These are phyloP conservation scores for Pisolithus thermaeus DNA, from an alignment of 1,284 basidiomycete genomes.

Conservation along the genomic window DNA sequence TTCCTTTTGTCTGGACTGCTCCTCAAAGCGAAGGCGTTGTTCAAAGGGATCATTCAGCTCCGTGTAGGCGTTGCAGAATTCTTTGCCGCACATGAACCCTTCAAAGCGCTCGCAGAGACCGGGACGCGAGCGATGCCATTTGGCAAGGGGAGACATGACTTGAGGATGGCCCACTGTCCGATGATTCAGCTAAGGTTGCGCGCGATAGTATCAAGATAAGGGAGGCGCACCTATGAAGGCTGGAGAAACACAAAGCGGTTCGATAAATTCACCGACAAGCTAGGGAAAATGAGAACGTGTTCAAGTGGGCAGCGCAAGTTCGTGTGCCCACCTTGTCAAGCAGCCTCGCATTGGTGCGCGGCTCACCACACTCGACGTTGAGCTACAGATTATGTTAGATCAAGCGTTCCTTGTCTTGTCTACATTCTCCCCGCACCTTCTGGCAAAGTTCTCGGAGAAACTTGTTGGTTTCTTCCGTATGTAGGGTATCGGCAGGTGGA, in stretches of 20 bases:
- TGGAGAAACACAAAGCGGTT: slow-evolving; percentile 94
- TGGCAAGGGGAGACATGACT: slow-evolving; percentile 98
- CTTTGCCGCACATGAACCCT: slow-evolving; percentile 97
- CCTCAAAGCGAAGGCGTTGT: slow-evolving; percentile 93
- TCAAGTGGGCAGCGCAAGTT: neutral
- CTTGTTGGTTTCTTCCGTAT: slow-evolving; percentile 84
- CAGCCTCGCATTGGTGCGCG: slow-evolving; percentile 91
- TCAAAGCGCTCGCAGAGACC: slow-evolving; percentile 99
- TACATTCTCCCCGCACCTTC: slow-evolving; percentile 49
- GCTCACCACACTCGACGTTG: slow-evolving; percentile 96
- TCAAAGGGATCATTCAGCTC: slow-evolving; percentile 99
- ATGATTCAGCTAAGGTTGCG: neutral
- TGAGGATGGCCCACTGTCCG: slow-evolving; percentile 90
- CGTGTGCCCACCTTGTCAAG: slow-evolving; percentile 79
- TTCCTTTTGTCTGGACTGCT: slow-evolving; percentile 93
- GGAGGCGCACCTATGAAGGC: slow-evolving; percentile 78
- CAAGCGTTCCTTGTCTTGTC: neutral
- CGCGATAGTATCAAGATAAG: neutral
- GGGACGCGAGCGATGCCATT: slow-evolving; percentile 89
- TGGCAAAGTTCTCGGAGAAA: slow-evolving; percentile 83
- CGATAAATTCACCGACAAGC: slow-evolving; percentile 98
- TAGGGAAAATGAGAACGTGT: slow-evolving; percentile 21
- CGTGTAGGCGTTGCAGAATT: slow-evolving; percentile 97
- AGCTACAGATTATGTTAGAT: slow-evolving; percentile 46
- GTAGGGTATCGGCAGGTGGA: slow-evolving; percentile 88